phyloP scores from a whole-genome alignment of 441 rosid species.

The Isatis lusitanica region DNA sequence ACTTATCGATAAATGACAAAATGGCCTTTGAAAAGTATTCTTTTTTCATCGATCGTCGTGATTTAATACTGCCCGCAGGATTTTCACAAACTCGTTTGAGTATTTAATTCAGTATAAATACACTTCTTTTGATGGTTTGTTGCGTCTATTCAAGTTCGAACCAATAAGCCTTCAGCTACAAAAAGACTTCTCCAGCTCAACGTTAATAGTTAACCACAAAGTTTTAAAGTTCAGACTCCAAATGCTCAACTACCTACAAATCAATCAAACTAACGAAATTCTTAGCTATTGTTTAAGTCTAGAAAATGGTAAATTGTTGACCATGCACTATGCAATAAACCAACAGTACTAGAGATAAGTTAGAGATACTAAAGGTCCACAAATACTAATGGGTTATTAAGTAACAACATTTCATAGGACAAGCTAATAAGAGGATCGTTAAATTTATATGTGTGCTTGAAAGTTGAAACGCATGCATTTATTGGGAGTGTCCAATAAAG shows the following conservation, averaged over 20 bases:
- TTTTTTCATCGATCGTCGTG: not conserved
- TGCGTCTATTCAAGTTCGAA: too few species aligned
- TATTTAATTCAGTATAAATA: not conserved
- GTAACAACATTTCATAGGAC: not conserved
- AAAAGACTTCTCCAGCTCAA: too few species aligned
- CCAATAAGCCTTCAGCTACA: not conserved
- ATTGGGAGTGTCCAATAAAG: not conserved
- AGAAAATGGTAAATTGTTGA: too few species aligned
- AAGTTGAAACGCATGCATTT: constrained; percentile 8
- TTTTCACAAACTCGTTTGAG: not conserved
- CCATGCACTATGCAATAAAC: too few species aligned
- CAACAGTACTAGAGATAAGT: not conserved
- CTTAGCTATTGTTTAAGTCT: too few species aligned
- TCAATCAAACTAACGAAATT: too few species aligned
- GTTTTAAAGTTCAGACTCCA: too few species aligned
- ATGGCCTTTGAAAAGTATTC: not conserved
- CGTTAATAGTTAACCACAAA: too few species aligned
- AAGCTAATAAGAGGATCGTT: not conserved
- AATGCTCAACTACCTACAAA: too few species aligned
- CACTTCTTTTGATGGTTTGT: not conserved
- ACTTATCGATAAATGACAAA: not conserved
- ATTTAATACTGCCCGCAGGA: not conserved
- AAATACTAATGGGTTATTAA: not conserved
- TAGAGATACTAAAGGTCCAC: too few species aligned
- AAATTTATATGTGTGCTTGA: not conserved